A percentile compares a stretch with the other conserved stretches of the same genome.
phyloP scores from a whole-genome alignment of 345 rosid species.

The Melaleuca alternifolia region DNA sequence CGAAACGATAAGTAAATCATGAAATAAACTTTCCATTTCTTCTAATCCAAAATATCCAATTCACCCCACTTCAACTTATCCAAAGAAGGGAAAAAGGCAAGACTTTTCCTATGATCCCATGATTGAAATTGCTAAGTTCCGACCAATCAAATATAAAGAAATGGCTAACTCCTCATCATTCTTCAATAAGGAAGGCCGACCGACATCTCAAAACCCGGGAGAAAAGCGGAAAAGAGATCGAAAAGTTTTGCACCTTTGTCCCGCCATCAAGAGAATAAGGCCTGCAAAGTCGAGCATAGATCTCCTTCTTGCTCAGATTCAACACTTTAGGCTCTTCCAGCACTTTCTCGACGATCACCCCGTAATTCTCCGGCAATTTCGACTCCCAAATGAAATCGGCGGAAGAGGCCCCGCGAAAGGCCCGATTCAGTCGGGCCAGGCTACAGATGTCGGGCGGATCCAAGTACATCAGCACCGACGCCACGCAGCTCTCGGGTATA shows the following conservation, averaged over 20 bases:
- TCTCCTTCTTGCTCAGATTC: conserved; percentile 26
- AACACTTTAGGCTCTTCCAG: conserved; percentile 21
- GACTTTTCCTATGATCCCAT: neutral
- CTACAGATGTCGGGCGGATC: conserved; percentile 51
- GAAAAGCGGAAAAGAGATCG: neutral
- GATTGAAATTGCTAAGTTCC: neutral
- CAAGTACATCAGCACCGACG: conserved; percentile 30
- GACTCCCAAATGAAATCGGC: conserved; percentile 64
- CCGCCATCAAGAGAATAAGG: conserved; percentile 36
- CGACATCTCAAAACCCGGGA: neutral
- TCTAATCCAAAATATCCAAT: neutral
- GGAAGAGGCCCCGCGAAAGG: conserved; percentile 43
- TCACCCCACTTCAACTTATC: neutral
- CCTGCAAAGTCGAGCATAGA: conserved; percentile 30
- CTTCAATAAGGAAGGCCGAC: neutral
- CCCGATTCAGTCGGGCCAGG: conserved; percentile 37
- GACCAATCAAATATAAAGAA: neutral
- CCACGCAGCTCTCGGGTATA: conserved; percentile 59
- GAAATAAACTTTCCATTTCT: neutral
- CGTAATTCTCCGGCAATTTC: conserved; percentile 43
- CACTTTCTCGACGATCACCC: conserved; percentile 21
- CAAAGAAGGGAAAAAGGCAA: neutral
- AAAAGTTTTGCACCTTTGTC: conserved; percentile 27
- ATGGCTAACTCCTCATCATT: neutral
- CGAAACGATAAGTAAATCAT: neutral